phyloP scores from a whole-genome alignment of 805 yeast genomes.

The Myxozyma kluyveri region DNA sequence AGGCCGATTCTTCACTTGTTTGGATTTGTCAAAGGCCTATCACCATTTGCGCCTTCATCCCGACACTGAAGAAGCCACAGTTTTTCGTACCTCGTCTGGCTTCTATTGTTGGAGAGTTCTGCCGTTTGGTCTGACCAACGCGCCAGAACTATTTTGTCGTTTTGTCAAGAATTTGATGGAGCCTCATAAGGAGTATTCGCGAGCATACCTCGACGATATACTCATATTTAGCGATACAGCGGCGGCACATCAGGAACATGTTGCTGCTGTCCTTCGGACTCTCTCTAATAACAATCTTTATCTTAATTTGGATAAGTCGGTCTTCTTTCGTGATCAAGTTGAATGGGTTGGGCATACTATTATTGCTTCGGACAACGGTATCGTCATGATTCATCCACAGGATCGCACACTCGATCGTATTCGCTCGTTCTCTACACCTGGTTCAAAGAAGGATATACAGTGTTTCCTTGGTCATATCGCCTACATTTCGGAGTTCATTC shows the following conservation, averaged over 20 bases:
- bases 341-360: background rate
- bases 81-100: conserved; percentile 20
- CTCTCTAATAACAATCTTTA: background rate
- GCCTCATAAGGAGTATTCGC: background rate
- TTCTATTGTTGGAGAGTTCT: conserved; percentile 25
- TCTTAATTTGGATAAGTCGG: background rate
- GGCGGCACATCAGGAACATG: conserved; percentile 9
- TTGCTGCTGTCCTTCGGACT: background rate
- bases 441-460: background rate
- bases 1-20: background rate
- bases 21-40: conserved; percentile 1
- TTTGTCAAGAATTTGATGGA: background rate
- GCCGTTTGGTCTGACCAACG: conserved; percentile 30
- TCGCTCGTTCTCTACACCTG: background rate
- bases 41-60: conserved; percentile 2
- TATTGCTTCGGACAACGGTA: background rate
- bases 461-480: background rate
- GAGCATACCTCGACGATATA: conserved; percentile 27
- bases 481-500: background rate
- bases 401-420: background rate
- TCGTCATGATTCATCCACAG: background rate
- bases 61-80: conserved; percentile 13
- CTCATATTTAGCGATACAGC: conserved; percentile 3
- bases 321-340: background rate
- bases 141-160: conserved; percentile 24